Percentiles rank a stretch among this genome's conserved stretches.
phyloP scores from a whole-genome alignment of 2,329 filamentous ascomycete genomes.

The Eutypa lata region DNA sequence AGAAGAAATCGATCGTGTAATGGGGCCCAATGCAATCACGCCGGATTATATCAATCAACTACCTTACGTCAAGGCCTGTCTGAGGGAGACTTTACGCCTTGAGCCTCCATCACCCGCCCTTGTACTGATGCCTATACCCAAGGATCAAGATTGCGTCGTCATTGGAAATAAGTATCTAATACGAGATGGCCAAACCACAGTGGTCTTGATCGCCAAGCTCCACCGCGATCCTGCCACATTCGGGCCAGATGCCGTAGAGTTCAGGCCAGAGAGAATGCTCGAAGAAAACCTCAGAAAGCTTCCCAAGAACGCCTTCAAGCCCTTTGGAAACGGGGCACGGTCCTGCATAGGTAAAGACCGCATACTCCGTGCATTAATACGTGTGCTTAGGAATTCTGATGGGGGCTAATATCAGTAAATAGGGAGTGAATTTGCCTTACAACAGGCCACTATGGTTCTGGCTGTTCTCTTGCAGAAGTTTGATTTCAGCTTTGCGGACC shows the following conservation, averaged over 20 bases:
- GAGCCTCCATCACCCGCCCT: conserved; percentile 47
- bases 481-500: too few species aligned
- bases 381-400: too few species aligned
- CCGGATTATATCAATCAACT: too few species aligned
- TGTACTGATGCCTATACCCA: conserved; percentile 3
- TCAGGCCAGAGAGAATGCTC: conserved; percentile 45
- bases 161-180: conserved; percentile 32
- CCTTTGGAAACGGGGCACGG: too few species aligned
- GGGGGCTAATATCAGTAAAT: too few species aligned
- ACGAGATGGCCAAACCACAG: conserved; percentile 27
- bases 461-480: too few species aligned
- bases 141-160: conserved; percentile 35
- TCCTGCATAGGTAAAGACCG: too few species aligned
- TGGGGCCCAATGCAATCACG: too few species aligned
- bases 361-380: too few species aligned
- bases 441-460: too few species aligned
- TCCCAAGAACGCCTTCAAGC: conserved; percentile 9
- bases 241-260: conserved; percentile 41
- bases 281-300: conserved; percentile 36
- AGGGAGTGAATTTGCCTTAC: too few species aligned
- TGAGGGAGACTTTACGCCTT: conserved; percentile 57
- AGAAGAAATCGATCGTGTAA: too few species aligned
- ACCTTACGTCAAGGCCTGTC: conserved; percentile 46
- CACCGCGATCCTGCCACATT: conserved; percentile 39
- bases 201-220: conserved; percentile 29